Evolutionary conservation across 176 grass and related monocot species (phyloP), one percentile per base, ranked within the genome.

Genomic region (Themeda triandra): DNA sequence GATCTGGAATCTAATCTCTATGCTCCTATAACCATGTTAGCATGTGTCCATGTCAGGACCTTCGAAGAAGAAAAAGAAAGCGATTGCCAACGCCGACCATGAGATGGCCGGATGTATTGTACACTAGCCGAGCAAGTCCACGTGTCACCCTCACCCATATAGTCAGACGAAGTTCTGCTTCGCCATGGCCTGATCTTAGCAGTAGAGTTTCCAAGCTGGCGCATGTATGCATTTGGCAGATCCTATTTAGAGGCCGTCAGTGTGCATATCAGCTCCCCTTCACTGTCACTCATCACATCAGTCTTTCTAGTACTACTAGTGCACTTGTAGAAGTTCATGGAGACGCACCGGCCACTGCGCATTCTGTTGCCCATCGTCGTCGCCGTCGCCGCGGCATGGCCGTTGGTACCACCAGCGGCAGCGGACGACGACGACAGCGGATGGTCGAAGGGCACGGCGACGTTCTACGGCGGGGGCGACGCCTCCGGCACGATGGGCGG

Each of bases 401-500:
- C 24, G 42, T 54, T 67, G 0, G 45, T 45, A 32, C 2, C n/a
- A 21, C 1, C 19, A n/a, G 8, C 88, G 65, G 78, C 84, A 66
- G 39, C 70, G 41, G 41, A 27, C 15, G 66, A 19, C 4, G 29
- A 69, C 30, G 65, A 14, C 45, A 32, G 51, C 32, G 35, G 4
- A 17, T 80, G 76, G 84, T 86, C 67, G 0, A 86, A 80, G 53
- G 94, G 78, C 3, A 88, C 92, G 10, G 94, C 94, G 10, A 97
- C 94, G 17, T 97, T 97, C 89, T 94, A 97, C 58, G 94, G 94
- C 66, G 91, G 87, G 31, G 62, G 70, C 30, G 91, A 97, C 67
- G 91, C 89, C 25, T 92, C 94, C 27, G 94, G 91, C 29, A 97
- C 94, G n/a, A 97, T 97, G 94, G 87, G 92, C 28, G 94, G 92